A percentile compares a stretch with the other conserved stretches of the same genome.
Conservation (phyloP, 164 flowering plant species). For the Vitis rotundifolia region DNA sequence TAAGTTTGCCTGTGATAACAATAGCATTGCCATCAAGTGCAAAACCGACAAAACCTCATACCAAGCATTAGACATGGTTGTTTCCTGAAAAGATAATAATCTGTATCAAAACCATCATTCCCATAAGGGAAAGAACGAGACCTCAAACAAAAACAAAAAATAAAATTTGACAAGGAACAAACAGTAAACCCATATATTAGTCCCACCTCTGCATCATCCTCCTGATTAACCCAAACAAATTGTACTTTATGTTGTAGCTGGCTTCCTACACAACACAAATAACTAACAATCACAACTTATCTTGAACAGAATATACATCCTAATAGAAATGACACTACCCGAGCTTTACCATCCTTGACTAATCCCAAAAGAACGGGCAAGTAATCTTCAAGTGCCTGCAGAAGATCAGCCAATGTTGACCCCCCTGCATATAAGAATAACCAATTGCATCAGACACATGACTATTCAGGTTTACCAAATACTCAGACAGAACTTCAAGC, state of each 20-base stretch:
- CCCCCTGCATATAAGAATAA: slow-evolving; percentile 49
- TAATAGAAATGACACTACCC: background rate
- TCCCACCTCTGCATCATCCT: slow-evolving; percentile 72
- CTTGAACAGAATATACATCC: background rate
- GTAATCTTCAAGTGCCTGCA: slow-evolving; percentile 80
- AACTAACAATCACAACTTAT: slow-evolving; percentile 10
- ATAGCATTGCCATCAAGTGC: slow-evolving; percentile 90
- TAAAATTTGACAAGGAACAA: background rate
- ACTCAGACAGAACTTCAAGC: background rate
- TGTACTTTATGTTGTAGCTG: slow-evolving; percentile 74
- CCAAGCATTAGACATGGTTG: slow-evolving; percentile 85
- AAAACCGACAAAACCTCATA: slow-evolving; percentile 89
- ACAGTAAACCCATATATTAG: background rate
- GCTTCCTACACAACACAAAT: slow-evolving; percentile 52
- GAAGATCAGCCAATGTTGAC: slow-evolving; percentile 77
- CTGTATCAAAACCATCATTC: slow-evolving; percentile 11
- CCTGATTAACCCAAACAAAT: slow-evolving; percentile 93
- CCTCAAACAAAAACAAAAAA: slow-evolving; percentile 2
- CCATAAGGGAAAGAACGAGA: background rate
- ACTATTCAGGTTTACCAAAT: background rate
- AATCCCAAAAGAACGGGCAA: slow-evolving; percentile 80
- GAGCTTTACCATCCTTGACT: slow-evolving; percentile 67
- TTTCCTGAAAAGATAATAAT: slow-evolving; percentile 63
- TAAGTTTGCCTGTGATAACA: slow-evolving; percentile 80
- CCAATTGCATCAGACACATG: background rate